Conservation (phyloP, 495 filamentous ascomycete species). For the Aspergillus carlsbadensis region DNA sequence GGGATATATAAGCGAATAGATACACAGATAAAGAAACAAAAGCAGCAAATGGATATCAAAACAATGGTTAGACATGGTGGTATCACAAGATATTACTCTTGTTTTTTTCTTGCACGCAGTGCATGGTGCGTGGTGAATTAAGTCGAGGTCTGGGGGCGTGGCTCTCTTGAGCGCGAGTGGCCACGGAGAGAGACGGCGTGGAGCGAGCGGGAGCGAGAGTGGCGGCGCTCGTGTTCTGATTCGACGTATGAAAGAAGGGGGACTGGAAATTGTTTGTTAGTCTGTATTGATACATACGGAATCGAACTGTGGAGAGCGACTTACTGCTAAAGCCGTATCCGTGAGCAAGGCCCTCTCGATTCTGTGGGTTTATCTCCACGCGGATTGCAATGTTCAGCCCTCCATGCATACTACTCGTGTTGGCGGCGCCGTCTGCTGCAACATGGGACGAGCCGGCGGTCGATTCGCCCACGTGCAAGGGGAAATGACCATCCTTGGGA, state of each 20-base stretch:
- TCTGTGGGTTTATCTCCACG: constrained; percentile 69
- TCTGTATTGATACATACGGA: not conserved
- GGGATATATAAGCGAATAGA: constrained; percentile 11
- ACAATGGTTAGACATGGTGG: no score
- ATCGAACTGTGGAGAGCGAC: constrained; percentile 12
- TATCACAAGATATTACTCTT: not conserved
- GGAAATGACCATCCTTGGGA: constrained; percentile 61
- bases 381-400: constrained; percentile 65
- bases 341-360: constrained; percentile 60
- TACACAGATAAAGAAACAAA: constrained; percentile 17
- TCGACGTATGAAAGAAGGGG: constrained; percentile 1
- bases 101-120: no score
- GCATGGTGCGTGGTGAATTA: not conserved
- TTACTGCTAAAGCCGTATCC: constrained; percentile 66
- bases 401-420: constrained; percentile 55
- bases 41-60: constrained; percentile 8
- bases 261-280: not conserved
- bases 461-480: constrained; percentile 63
- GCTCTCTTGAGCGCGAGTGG: constrained; percentile 5
- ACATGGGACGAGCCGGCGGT: constrained; percentile 63
- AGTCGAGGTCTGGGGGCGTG: constrained; percentile 19
- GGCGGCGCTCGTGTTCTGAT: constrained; percentile 11
- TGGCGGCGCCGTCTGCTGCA: constrained; percentile 53
- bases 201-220: constrained; percentile 17
- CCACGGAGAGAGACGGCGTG: constrained; percentile 12